These are phyloP conservation scores for Candida maesae DNA, from an alignment of 805 yeast species.

Conservation along the genomic window DNA sequence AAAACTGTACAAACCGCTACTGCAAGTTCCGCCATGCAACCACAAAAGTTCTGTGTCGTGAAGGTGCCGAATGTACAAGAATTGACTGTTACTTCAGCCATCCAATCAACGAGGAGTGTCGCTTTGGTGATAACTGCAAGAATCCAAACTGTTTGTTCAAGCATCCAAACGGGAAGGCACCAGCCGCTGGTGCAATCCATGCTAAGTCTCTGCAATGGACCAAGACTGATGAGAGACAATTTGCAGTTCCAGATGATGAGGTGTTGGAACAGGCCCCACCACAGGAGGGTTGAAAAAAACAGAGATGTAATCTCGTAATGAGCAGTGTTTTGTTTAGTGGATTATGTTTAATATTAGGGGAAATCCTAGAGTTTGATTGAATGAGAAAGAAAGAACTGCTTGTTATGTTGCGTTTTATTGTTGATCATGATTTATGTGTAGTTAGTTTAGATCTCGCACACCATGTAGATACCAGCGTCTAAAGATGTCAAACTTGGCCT, in stretches of 20 bases:
- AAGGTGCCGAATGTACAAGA: slow-evolving; percentile 74
- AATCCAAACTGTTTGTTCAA: slow-evolving; percentile 67
- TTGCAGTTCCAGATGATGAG: slow-evolving; percentile 75
- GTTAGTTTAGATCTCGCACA: not conserved
- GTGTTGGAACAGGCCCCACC: slow-evolving; percentile 64
- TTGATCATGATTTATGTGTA: not conserved
- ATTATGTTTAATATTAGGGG: too few relatives aligned
- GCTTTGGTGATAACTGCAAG: slow-evolving; percentile 71
- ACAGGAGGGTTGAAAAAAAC: slow-evolving; percentile 35
- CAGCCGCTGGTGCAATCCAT: slow-evolving; percentile 15
- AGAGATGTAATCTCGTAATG: not conserved
- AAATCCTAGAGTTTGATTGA: too few relatives aligned
- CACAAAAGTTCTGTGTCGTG: slow-evolving; percentile 70
- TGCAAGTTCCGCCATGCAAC: slow-evolving; percentile 87
- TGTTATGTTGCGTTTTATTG: too few relatives aligned
- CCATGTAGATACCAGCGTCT: too few relatives aligned
- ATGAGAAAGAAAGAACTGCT: too few relatives aligned
- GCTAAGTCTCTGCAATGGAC: slow-evolving; percentile 26
- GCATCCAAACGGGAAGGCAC: slow-evolving; percentile 76
- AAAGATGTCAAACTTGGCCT: too few relatives aligned
- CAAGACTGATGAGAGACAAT: slow-evolving; percentile 56
- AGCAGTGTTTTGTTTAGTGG: too few relatives aligned
- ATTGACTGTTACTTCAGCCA: slow-evolving; percentile 81
- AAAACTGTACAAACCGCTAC: slow-evolving; percentile 67
- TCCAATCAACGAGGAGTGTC: slow-evolving; percentile 76